Base-by-base conservation (phyloP, 2,329 filamentous ascomycete species). In the Trichoderma afroharzianum region DNA sequence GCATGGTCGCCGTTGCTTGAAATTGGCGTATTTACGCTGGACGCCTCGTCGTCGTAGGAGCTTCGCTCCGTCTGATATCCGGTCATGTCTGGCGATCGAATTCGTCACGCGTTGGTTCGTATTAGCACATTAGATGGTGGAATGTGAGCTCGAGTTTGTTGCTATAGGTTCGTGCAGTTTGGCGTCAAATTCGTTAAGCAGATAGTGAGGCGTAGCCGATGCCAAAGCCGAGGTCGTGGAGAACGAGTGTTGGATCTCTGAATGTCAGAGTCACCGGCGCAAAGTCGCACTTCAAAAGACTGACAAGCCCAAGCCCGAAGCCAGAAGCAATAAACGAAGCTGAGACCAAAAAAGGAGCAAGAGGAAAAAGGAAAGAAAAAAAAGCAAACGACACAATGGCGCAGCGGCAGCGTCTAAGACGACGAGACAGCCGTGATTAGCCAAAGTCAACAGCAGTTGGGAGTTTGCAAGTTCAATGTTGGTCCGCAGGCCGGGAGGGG, bases 1-100 rank as follows among this genome's bases (percentile, higher is more conserved):
- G 89, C 87, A 63, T 82, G 83, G 63, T 85, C 84, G 83, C 82
- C 76, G 86, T 88, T 66, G 82, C 82, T 78, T 67, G 81, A 77
- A 77, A 75, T 78, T 73, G 79, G 78, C 26, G 79, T 77, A 47
- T 80, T 77, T 62, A 79, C 73, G 73, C 79, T 74, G 73, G 76
- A 76, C 47, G 70, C 73, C 72, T 78, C 80, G 72, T 81, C 82
- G 76, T 80, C 81, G 74, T 81, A 81, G 55, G 77, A 79, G 73
- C 76, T 75, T 74, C 77, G 77, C 73, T 79, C 77, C 70, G 78
- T 77, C 71, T 78, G 77, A 75, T 82, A 82, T 69, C 79, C 80
- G 74, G 83, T 84, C 83, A 85, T 84, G 73, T 57, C 75, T 76
- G 75, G 70, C 28, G 55, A 63, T 62, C 26, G 61, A 39, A 26